Evolutionary conservation across 805 yeast genomes (phyloP).

Genomic region (Candida chauliodis): DNA sequence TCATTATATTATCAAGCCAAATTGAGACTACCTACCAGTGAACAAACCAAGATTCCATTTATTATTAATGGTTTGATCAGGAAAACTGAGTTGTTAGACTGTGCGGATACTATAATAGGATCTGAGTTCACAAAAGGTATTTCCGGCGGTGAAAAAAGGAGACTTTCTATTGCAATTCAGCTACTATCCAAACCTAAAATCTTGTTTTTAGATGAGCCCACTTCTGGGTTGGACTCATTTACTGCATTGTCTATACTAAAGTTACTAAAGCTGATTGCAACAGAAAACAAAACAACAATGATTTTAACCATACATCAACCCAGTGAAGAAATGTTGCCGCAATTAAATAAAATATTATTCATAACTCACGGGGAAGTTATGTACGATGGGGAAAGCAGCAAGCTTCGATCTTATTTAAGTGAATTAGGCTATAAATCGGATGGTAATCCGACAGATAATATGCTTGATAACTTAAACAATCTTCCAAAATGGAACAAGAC

Average conservation of each 20-base stretch:
- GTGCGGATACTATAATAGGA: constrained; percentile 16
- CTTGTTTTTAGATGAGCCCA: constrained; percentile 58
- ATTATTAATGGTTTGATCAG: constrained; percentile 11
- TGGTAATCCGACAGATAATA: constrained; percentile 15
- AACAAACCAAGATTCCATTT: constrained; percentile 1
- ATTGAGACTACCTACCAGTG: constrained; percentile 5
- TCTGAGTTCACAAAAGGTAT: constrained; percentile 20
- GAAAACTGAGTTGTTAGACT: constrained; percentile 14
- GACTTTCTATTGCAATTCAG: constrained; percentile 20
- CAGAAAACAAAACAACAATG: constrained; percentile 29
- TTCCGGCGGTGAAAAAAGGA: constrained; percentile 21
- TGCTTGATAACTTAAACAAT: constrained; percentile 1
- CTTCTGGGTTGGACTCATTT: constrained; percentile 56
- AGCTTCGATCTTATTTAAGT: constrained; percentile 16
- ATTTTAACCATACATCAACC: constrained; percentile 54
- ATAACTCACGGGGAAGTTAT: constrained; percentile 20
- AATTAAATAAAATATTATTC: constrained; percentile 22
- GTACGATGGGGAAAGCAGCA: constrained; percentile 15
- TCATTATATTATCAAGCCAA: constrained; percentile 13
- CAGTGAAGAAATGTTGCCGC: constrained; percentile 41
- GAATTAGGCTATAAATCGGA: constrained; percentile 16
- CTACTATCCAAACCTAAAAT: constrained; percentile 21
- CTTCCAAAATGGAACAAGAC: background rate
- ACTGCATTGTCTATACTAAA: constrained; percentile 54
- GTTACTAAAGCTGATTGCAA: constrained; percentile 42